These are phyloP conservation scores for Stachybotrys chlorohalonatus DNA, from an alignment of 2,329 filamentous ascomycete genomes.

Conservation along the genomic window DNA sequence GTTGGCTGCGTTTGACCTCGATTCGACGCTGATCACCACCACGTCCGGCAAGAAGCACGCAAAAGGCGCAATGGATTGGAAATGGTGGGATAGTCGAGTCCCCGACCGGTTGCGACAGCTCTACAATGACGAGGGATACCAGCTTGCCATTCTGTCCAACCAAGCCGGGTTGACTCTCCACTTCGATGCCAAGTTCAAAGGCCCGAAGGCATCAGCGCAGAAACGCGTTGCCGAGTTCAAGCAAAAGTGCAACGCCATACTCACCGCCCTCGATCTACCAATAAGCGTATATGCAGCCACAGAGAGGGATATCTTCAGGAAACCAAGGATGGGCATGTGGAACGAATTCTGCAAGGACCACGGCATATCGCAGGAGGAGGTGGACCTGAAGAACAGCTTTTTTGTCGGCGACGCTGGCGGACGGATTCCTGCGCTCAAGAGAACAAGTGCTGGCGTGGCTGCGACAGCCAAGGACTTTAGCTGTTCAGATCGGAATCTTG, in stretches of 20 bases:
- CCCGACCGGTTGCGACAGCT: slow-evolving; percentile 59
- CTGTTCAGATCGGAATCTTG: slow-evolving; percentile 68
- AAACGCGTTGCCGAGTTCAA: slow-evolving; percentile 75
- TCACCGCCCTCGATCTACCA: slow-evolving; percentile 66
- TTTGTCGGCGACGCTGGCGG: slow-evolving; percentile 86
- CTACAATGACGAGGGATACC: slow-evolving; percentile 60
- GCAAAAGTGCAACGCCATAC: slow-evolving; percentile 60
- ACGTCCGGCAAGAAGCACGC: slow-evolving; percentile 74
- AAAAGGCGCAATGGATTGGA: slow-evolving; percentile 70
- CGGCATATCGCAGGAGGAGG: slow-evolving; percentile 41
- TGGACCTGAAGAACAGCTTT: slow-evolving; percentile 66
- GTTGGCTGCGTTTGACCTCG: slow-evolving; percentile 67
- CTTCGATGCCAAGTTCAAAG: slow-evolving; percentile 57
- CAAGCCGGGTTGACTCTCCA: slow-evolving; percentile 76
- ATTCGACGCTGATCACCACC: slow-evolving; percentile 78
- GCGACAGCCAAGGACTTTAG: slow-evolving; percentile 47
- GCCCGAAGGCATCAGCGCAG: slow-evolving; percentile 47
- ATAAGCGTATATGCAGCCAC: slow-evolving; percentile 81
- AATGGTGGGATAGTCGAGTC: slow-evolving; percentile 78
- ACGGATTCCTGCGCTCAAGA: slow-evolving; percentile 32
- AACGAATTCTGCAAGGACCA: slow-evolving; percentile 49
- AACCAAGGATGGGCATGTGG: slow-evolving; percentile 90
- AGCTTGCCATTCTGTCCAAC: slow-evolving; percentile 76
- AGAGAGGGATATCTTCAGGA: slow-evolving; percentile 70
- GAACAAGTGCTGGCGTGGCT: slow-evolving; percentile 11